Base-by-base conservation (phyloP, 768 basidiomycete species). In the Pulveroboletus frians region DNA sequence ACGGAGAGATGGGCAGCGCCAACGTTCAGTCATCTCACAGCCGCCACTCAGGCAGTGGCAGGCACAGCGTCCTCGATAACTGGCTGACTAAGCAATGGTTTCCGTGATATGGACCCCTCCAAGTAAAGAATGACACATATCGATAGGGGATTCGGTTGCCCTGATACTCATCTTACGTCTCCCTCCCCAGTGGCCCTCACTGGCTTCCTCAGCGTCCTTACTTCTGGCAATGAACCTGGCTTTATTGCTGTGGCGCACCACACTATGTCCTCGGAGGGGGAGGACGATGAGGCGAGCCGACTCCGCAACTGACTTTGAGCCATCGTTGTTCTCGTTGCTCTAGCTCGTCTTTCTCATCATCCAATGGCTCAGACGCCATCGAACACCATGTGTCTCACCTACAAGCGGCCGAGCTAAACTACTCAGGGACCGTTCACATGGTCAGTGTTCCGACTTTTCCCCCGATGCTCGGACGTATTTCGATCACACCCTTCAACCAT, bases 81-180 rank as follows among this genome's bases (percentile, higher is more conserved):
- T 43, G 44, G 5, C 23, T 44, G 7, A 48, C 55, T 40, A 53
- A 57, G 23, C 23, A 26, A 1, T 26, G 23, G 23, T 26, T 26
- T 26, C 23, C 31, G 11, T 31, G 13, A 31, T 31, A 13, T 31
- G 23, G 23, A 6, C 23, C 23, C 23, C 23, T 26, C 23, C 29
- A 48, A 31, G 50, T 57, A 56, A 48, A 43, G 29, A 9, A 39
- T 41, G 29, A 32, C 21, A 39, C 55, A 42, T 42, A 34, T 37
- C 9, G 23, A 59, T 58, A 58, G 57, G 57, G 41, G 57, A 41
- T 43, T 59, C 40, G 39, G 14, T 43, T 50, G 18, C 43, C 40
- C 43, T 45, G 46, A 46, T 20, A 7, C 37, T 13, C 23, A 26
- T 0, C 42, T 57, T 54, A 54, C 46, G 53, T 53, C 2, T 47